A percentile compares a stretch with the other conserved stretches of the same genome.
Evolutionary conservation across 2,329 filamentous ascomycete genomes (phyloP).

Genomic region (Alternaria brassicicola): DNA sequence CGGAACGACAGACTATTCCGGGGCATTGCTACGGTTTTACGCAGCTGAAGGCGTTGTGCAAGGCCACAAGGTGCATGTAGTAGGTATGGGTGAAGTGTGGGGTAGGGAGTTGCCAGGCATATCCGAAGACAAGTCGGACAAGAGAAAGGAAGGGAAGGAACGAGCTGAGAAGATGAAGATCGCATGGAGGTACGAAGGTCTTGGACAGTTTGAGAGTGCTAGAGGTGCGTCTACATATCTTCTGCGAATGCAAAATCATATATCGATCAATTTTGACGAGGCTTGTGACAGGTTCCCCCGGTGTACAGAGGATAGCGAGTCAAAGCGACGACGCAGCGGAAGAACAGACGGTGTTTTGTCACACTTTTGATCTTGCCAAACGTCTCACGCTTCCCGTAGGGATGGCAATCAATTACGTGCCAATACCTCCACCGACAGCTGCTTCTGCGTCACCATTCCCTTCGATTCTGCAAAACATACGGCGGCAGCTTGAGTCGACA

Average conservation of each 20-base stretch:
- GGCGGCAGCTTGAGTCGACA: slow-evolving; percentile 58
- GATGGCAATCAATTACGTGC: slow-evolving; percentile 53
- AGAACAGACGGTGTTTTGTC: slow-evolving; percentile 52
- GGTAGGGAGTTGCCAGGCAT: slow-evolving; percentile 81
- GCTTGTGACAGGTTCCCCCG: slow-evolving; percentile 25
- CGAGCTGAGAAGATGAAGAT: slow-evolving; percentile 84
- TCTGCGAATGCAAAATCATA: slow-evolving; percentile 19
- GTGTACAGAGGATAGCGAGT: slow-evolving; percentile 19
- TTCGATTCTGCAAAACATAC: slow-evolving; percentile 66
- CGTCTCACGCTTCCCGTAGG: slow-evolving; percentile 52
- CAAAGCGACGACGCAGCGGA: slow-evolving; percentile 58
- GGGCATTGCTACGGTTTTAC: slow-evolving; percentile 83
- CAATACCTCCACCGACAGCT: slow-evolving; percentile 66
- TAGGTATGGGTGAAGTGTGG: slow-evolving; percentile 83
- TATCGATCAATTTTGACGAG: slow-evolving; percentile 23
- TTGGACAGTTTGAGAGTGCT: slow-evolving; percentile 71
- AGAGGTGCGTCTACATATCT: slow-evolving; percentile 63
- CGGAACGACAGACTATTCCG: slow-evolving; percentile 92
- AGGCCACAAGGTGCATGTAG: slow-evolving; percentile 83
- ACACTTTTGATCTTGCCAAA: slow-evolving; percentile 61
- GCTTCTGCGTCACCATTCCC: slow-evolving; percentile 62
- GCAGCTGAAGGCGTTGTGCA: slow-evolving; percentile 92
- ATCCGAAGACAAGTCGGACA: slow-evolving; percentile 52
- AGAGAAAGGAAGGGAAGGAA: slow-evolving; percentile 43
- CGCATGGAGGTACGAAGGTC: slow-evolving; percentile 92